phyloP scores from a whole-genome alignment of 2,329 filamentous ascomycete genomes.

The Diplodia seriata region DNA sequence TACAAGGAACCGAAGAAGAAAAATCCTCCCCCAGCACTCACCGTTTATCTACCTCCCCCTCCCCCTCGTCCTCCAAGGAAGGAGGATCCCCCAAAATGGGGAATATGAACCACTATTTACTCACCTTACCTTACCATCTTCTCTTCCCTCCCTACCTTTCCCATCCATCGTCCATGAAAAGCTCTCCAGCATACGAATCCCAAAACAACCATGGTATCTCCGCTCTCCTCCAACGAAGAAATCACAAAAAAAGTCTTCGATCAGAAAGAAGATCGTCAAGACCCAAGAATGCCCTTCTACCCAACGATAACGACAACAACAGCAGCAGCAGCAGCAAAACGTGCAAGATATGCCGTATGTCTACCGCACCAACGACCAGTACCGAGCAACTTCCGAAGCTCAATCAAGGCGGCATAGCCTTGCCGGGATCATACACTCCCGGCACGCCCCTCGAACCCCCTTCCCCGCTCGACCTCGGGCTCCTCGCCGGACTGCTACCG shows the following conservation, averaged over 20 bases:
- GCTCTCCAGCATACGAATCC: not conserved
- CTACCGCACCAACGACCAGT: not conserved
- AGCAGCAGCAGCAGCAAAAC: not conserved
- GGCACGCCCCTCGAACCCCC: not conserved
- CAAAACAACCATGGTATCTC: slow-evolving; percentile 1
- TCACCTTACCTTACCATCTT: not conserved
- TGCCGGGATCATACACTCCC: not conserved
- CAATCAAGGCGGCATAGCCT: slow-evolving; percentile 8
- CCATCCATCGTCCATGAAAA: not conserved
- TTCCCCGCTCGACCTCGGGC: not conserved
- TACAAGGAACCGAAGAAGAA: not conserved
- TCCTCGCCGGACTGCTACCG: not conserved
- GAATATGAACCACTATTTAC: too few relatives aligned
- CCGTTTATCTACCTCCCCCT: not conserved
- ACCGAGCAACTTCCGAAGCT: not conserved
- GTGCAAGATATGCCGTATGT: not conserved
- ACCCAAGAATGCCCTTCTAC: not conserved
- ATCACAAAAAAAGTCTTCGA: not conserved
- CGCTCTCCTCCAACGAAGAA: not conserved
- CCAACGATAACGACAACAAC: not conserved
- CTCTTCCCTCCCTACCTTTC: not conserved
- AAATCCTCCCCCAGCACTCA: not conserved
- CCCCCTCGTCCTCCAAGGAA: not conserved
- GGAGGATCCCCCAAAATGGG: not conserved
- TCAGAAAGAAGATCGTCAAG: not conserved